A percentile compares a stretch with the other conserved stretches of the same genome.
phyloP scores from a whole-genome alignment of 2,329 filamentous ascomycete species.

The Cryphonectria carpinicola region DNA sequence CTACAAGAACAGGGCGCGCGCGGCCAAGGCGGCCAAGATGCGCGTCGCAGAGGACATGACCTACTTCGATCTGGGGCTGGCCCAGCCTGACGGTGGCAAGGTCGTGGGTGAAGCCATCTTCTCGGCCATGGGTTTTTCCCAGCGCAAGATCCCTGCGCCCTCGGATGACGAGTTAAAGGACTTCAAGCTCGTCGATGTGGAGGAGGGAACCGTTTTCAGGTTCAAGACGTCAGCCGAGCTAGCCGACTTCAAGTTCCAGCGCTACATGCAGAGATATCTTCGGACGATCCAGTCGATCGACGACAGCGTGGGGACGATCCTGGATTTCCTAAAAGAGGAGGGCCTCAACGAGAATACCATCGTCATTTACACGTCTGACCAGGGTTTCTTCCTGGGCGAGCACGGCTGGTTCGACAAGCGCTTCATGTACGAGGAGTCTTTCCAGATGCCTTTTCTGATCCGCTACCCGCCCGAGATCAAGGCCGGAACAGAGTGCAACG shows the following conservation, averaged over 20 bases:
- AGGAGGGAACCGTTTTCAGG: conserved; percentile 49
- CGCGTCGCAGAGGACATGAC: conserved; percentile 55
- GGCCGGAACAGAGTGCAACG: conserved; percentile 44
- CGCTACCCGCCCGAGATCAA: conserved; percentile 49
- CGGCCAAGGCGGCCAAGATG: conserved; percentile 55
- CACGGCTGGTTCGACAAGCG: conserved; percentile 63
- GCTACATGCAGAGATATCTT: conserved; percentile 60
- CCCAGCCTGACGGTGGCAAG: conserved; percentile 54
- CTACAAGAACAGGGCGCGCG: conserved; percentile 56
- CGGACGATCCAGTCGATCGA: conserved; percentile 57
- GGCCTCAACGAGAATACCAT: conserved; percentile 50
- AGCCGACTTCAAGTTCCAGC: conserved; percentile 58
- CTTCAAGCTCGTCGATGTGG: conserved; percentile 47
- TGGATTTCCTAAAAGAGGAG: conserved; percentile 50
- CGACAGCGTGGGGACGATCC: conserved; percentile 54
- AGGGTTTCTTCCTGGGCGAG: conserved; percentile 60
- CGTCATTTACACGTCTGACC: conserved; percentile 58
- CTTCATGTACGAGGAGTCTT: conserved; percentile 61
- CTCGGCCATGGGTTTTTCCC: conserved; percentile 29
- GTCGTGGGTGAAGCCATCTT: conserved; percentile 37
- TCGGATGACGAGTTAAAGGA: conserved; percentile 31
- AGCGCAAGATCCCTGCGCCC: conserved; percentile 46
- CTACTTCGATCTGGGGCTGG: conserved; percentile 54
- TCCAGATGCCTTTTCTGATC: conserved; percentile 60
- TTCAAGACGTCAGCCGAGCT: conserved; percentile 48